Conservation (phyloP, 805 yeast genomes). For the Yarrowia porcina region DNA sequence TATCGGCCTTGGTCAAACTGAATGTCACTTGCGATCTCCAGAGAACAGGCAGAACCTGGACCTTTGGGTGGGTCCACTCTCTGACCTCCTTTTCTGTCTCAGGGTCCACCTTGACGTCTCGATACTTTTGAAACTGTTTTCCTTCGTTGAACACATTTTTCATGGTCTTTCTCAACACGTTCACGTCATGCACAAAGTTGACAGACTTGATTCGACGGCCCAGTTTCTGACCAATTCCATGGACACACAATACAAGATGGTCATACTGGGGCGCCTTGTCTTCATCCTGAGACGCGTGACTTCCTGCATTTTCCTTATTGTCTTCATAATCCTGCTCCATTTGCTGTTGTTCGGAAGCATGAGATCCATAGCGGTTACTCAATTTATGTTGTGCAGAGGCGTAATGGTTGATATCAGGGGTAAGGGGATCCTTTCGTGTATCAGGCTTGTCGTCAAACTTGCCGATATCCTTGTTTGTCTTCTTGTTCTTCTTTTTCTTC, state of each 20-base stretch:
- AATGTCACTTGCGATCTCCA: slow-evolving; percentile 69
- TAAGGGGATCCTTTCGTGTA: background rate
- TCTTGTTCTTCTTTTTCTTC: background rate
- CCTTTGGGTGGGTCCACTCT: background rate
- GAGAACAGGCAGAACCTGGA: slow-evolving; percentile 81
- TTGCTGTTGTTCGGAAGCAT: slow-evolving; percentile 29
- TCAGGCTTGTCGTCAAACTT: background rate
- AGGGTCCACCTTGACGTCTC: background rate
- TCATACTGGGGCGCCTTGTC: slow-evolving; percentile 43
- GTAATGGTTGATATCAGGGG: background rate
- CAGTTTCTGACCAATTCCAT: slow-evolving; percentile 90
- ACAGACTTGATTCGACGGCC: slow-evolving; percentile 76
- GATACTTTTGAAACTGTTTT: background rate
- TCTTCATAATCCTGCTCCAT: slow-evolving; percentile 35
- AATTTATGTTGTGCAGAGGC: background rate
- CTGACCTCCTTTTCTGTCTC: background rate
- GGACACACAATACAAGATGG: slow-evolving; percentile 80
- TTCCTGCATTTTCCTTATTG: slow-evolving; percentile 10
- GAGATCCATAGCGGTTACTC: background rate
- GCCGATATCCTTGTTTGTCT: background rate
- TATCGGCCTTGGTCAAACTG: slow-evolving; percentile 29
- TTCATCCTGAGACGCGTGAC: slow-evolving; percentile 1
- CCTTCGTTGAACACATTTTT: slow-evolving; percentile 23
- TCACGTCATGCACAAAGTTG: slow-evolving; percentile 82
- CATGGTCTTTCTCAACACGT: slow-evolving; percentile 45